Conservation (phyloP, 1,284 basidiomycete genomes). For the Psilocybe mexicana region DNA sequence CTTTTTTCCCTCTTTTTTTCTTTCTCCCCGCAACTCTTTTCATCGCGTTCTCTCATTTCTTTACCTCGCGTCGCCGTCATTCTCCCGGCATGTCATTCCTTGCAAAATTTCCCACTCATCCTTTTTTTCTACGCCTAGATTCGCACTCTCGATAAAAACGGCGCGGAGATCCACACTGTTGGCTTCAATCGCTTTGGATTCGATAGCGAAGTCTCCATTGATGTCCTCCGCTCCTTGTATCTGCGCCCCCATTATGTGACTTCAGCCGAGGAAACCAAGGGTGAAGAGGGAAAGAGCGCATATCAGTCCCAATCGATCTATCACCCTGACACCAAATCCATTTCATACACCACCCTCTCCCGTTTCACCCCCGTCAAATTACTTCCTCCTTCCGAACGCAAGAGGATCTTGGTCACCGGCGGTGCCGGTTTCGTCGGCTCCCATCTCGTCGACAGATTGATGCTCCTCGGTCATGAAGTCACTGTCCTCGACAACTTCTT, state of each 20-base stretch:
- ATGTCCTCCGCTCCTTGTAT: slow-evolving; percentile 82
- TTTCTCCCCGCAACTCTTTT: neutral
- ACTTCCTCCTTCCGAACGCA: slow-evolving; percentile 75
- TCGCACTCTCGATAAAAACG: slow-evolving; percentile 69
- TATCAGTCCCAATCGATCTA: slow-evolving; percentile 86
- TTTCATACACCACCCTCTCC: slow-evolving; percentile 89
- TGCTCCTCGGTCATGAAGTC: slow-evolving; percentile 97
- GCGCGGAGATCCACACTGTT: slow-evolving; percentile 74
- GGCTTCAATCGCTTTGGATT: slow-evolving; percentile 87
- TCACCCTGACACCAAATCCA: slow-evolving; percentile 73
- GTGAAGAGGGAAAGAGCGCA: slow-evolving; percentile 48
- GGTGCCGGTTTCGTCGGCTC: slow-evolving; percentile 98
- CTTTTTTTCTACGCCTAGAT: slow-evolving; percentile 39
- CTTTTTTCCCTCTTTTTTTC: neutral
- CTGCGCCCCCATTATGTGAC: slow-evolving; percentile 78
- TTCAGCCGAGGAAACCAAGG: slow-evolving; percentile 41
- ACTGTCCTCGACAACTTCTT: slow-evolving; percentile 99
- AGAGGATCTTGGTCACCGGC: slow-evolving; percentile 92
- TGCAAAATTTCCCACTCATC: slow-evolving; percentile 13
- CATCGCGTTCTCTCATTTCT: neutral
- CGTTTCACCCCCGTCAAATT: slow-evolving; percentile 92
- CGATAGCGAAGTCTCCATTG: slow-evolving; percentile 79
- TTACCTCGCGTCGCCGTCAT: slow-evolving; percentile 1
- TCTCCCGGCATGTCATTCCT: slow-evolving; percentile 1
- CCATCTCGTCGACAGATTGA: slow-evolving; percentile 94